These are phyloP conservation scores for Pueraria montana DNA, from an alignment of 306 rosid genomes.

Conservation along the genomic window DNA sequence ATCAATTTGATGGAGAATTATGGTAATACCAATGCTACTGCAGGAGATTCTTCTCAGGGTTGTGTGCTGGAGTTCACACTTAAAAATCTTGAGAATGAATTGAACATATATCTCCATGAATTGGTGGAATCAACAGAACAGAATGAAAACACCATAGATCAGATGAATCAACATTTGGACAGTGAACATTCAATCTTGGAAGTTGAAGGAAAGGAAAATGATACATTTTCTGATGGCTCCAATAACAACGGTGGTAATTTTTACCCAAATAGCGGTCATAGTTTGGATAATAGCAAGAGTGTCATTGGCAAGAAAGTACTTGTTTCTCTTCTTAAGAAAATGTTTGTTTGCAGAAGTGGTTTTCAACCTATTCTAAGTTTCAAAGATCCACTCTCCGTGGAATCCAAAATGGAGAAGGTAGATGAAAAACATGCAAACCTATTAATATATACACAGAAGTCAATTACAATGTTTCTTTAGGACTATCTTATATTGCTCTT, in stretches of 20 bases:
- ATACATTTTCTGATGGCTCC: background rate
- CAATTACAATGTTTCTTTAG: background rate
- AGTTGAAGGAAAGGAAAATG: no score
- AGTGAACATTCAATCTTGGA: no score
- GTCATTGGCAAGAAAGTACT: constrained; percentile 39
- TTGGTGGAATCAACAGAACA: no score
- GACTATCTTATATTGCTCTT: background rate
- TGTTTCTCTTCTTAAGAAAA: constrained; percentile 62
- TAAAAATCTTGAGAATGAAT: no score
- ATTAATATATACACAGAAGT: background rate
- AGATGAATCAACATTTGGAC: no score
- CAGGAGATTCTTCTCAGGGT: no score
- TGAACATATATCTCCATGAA: no score
- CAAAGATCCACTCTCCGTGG: constrained; percentile 51
- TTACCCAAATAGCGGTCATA: no score
- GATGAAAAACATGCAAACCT: background rate
- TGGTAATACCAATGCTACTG: no score
- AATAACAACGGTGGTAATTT: background rate
- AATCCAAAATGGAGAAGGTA: constrained; percentile 69
- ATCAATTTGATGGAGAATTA: no score
- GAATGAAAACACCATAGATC: no score
- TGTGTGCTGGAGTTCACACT: no score
- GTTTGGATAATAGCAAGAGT: background rate
- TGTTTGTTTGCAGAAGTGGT: constrained; percentile 65
- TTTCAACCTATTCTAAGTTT: constrained; percentile 48